Conservation (phyloP, 2,329 filamentous ascomycete species). For the Ascomycota sp. region DNA sequence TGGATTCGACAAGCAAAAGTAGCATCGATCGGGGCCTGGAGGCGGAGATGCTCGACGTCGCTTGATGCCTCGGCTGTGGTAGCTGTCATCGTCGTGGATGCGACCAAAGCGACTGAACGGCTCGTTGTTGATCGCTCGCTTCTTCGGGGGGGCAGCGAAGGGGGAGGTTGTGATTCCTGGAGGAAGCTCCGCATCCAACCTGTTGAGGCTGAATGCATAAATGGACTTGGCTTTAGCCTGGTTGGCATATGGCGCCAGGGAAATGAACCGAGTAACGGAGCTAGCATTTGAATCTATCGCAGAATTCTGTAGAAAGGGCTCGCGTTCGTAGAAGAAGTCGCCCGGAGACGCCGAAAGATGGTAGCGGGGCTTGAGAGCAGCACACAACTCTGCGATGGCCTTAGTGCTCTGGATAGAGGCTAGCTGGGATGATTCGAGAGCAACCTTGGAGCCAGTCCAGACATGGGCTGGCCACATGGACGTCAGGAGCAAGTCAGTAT, state of each 20-base stretch:
- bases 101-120: slow-evolving; percentile 34
- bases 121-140: slow-evolving; percentile 29
- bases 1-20: slow-evolving; percentile 85
- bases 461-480: slow-evolving; percentile 66
- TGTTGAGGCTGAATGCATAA: slow-evolving; percentile 58
- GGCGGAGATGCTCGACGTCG: slow-evolving; percentile 30
- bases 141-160: slow-evolving; percentile 35
- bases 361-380: slow-evolving; percentile 70
- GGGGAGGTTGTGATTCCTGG: slow-evolving; percentile 58
- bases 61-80: slow-evolving; percentile 23
- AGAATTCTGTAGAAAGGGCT: slow-evolving; percentile 64
- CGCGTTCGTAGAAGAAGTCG: slow-evolving; percentile 65
- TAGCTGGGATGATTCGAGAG: slow-evolving; percentile 31
- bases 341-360: slow-evolving; percentile 55
- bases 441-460: slow-evolving; percentile 44
- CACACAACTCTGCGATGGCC: slow-evolving; percentile 59
- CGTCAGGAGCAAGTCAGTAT: slow-evolving; percentile 73
- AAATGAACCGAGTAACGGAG: slow-evolving; percentile 71
- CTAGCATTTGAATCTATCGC: slow-evolving; percentile 26
- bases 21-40: slow-evolving; percentile 61
- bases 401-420: slow-evolving; percentile 33
- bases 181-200: slow-evolving; percentile 42
- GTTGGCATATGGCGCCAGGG: slow-evolving; percentile 63
- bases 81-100: slow-evolving; percentile 20
- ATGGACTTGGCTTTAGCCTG: slow-evolving; percentile 57